Base-by-base conservation (phyloP, 768 basidiomycete genomes). In the Mycena belliarum region DNA sequence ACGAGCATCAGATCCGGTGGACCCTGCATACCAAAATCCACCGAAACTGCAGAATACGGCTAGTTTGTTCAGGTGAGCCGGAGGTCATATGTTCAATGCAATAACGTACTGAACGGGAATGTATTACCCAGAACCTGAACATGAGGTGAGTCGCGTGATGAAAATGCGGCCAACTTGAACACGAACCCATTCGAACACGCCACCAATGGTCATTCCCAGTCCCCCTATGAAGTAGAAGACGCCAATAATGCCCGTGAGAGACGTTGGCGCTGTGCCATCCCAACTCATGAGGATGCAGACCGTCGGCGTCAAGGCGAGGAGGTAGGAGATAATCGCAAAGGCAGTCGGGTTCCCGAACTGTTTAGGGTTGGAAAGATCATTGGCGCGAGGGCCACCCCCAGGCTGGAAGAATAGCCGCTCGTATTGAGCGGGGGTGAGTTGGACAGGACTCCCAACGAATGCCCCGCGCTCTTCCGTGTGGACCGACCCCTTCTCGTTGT, bases 161-260 rank as follows among this genome's bases (percentile, higher is more conserved):
- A 12, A 49, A 7, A 3, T 16, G 8, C 24, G 16, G 20, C 18
- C n/a, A n/a, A n/a, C n/a, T n/a, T n/a, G 6, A 6, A 44, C 20
- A 51, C 55, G 16, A 9, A 65, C 64, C 64, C 64, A 65, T 63
- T 65, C 64, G 49, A 63, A 45, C 15, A 65, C 52, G 20, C 59
- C 64, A 33, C 44, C 54, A 8, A 65, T 49, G 18, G 62, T 53
- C 61, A 65, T 51, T 11, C 55, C 61, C 12, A 65, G 26, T 12
- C 64, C 64, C 14, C 64, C 64, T 24, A 63, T 43, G 20, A 65
- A 49, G 35, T 65, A 65, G 29, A 57, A 65, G 12, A 44, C 55
- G 41, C 64, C 64, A 6, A 60, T 59, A n/a, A 65, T 32, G 6
- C 53, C 44, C 18, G 58, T 42, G 40, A 60, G 50, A 14, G 61